A percentile compares a stretch with the other conserved stretches of the same genome.
Evolutionary conservation across 2,329 filamentous ascomycete genomes (phyloP).

Genomic region (Botryotinia calthae): DNA sequence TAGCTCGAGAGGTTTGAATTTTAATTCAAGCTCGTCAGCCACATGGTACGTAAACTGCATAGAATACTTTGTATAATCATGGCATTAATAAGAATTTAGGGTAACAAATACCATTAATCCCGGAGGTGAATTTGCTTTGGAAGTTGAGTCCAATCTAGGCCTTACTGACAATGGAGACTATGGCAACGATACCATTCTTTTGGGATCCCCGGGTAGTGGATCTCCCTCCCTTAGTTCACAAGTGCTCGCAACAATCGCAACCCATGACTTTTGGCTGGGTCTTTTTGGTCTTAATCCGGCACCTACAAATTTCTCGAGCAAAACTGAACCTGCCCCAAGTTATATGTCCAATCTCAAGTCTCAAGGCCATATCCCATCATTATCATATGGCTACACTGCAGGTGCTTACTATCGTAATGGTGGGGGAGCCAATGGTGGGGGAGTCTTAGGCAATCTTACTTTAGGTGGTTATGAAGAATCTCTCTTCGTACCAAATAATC

Average conservation of each 20-base stretch:
- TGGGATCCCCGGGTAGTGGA: constrained; percentile 22
- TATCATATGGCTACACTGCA: constrained; percentile 46
- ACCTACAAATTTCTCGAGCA: constrained; percentile 27
- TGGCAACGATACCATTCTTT: constrained; percentile 31
- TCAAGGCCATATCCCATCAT: constrained; percentile 41
- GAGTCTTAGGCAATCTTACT: constrained; percentile 30
- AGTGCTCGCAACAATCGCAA: constrained; percentile 37
- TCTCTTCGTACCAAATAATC: constrained; percentile 42
- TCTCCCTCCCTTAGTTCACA: constrained; percentile 29
- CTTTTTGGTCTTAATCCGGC: constrained; percentile 32
- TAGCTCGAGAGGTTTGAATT: constrained; percentile 40
- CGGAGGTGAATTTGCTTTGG: constrained; percentile 27
- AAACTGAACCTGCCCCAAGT: constrained; percentile 32
- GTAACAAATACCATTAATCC: constrained; percentile 24
- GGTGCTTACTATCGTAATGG: constrained; percentile 42
- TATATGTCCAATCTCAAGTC: constrained; percentile 42
- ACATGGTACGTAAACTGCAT: constrained; percentile 37
- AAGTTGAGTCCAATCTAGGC: constrained; percentile 25
- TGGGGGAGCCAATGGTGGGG: constrained; percentile 12
- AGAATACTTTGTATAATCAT: background rate
- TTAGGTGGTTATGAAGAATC: constrained; percentile 43
- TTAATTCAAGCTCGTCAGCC: constrained; percentile 40
- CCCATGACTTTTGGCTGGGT: constrained; percentile 32
- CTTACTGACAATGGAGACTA: constrained; percentile 26
- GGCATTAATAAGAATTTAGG: constrained; percentile 21